phyloP scores from a whole-genome alignment of 2,329 filamentous ascomycete species.

The Xylariaceae sp. region DNA sequence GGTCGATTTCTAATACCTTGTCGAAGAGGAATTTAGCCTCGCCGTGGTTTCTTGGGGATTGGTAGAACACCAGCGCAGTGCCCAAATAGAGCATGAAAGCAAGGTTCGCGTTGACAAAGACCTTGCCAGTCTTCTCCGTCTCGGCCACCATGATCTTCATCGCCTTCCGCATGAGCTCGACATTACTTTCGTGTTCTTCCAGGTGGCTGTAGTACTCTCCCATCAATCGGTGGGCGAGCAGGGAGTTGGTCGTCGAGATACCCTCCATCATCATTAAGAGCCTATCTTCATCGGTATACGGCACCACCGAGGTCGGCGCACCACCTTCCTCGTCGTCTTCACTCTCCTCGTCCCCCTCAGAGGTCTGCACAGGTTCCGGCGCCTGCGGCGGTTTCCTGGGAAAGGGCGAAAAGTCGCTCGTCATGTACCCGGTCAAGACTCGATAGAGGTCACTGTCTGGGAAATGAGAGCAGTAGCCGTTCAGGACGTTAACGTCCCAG shows the following conservation, averaged over 20 bases:
- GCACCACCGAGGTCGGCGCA: conserved; percentile 55
- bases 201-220: conserved; percentile 81
- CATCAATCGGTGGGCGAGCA: conserved; percentile 81
- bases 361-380: conserved; percentile 21
- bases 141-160: conserved; percentile 63
- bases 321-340: conserved; percentile 62
- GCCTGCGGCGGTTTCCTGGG: conserved; percentile 44
- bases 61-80: conserved; percentile 87
- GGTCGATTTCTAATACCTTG: conserved; percentile 74
- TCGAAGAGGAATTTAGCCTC: conserved; percentile 90
- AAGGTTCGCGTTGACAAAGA: conserved; percentile 71
- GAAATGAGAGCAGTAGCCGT: conserved; percentile 82
- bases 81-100: conserved; percentile 76
- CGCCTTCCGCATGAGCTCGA: conserved; percentile 78
- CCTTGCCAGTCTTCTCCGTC: conserved; percentile 67
- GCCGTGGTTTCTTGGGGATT: conserved; percentile 84
- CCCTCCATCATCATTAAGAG: conserved; percentile 80
- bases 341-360: conserved; percentile 49
- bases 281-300: conserved; percentile 75
- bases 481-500: conserved; percentile 76
- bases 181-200: conserved; percentile 82
- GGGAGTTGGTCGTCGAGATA: conserved; percentile 67
- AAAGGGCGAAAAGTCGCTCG: conserved; percentile 83
- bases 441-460: conserved; percentile 81
- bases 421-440: conserved; percentile 79